phyloP scores from a whole-genome alignment of 371 early-diverging fungal species.

The Circinella minor region DNA sequence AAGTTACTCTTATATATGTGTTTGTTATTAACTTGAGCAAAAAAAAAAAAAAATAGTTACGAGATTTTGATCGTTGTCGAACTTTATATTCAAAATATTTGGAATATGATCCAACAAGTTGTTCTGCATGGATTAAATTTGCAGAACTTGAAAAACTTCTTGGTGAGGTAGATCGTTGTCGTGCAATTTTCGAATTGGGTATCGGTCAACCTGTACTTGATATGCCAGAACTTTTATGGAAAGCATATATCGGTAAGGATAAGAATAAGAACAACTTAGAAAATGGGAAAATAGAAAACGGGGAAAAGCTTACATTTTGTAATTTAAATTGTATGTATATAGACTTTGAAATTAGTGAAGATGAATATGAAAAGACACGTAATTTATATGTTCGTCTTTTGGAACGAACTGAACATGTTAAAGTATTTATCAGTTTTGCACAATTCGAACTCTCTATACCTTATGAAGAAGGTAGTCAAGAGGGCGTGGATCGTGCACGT shows the following conservation, averaged over 20 bases:
- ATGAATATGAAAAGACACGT: conserved; percentile 80
- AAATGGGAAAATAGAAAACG: no score
- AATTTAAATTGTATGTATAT: not conserved
- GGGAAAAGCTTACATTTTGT: no score
- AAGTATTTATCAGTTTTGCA: conserved; percentile 96
- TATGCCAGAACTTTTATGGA: conserved; percentile 98
- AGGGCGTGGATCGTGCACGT: conserved; percentile 64
- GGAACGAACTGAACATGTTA: conserved; percentile 90
- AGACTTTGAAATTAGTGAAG: conserved; percentile 90
- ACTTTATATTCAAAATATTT: conserved; percentile 88
- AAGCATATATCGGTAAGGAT: conserved; percentile 80
- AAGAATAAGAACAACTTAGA: no score
- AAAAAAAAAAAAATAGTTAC: conserved; percentile 48
- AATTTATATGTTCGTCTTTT: conserved; percentile 85
- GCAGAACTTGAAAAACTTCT: conserved; percentile 88
- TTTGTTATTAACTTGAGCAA: no score
- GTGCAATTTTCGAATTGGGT: conserved; percentile 91
- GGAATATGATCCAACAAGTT: conserved; percentile 83
- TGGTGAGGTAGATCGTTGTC: conserved; percentile 86
- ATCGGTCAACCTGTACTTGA: conserved; percentile 86
- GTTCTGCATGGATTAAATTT: conserved; percentile 94
- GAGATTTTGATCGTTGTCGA: conserved; percentile 95
- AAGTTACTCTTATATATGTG: no score
- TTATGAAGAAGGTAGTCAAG: conserved; percentile 48
- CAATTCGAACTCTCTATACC: conserved; percentile 82